These are phyloP conservation scores for Leccinum arenicola DNA, from an alignment of 768 basidiomycete species.

Conservation along the genomic window DNA sequence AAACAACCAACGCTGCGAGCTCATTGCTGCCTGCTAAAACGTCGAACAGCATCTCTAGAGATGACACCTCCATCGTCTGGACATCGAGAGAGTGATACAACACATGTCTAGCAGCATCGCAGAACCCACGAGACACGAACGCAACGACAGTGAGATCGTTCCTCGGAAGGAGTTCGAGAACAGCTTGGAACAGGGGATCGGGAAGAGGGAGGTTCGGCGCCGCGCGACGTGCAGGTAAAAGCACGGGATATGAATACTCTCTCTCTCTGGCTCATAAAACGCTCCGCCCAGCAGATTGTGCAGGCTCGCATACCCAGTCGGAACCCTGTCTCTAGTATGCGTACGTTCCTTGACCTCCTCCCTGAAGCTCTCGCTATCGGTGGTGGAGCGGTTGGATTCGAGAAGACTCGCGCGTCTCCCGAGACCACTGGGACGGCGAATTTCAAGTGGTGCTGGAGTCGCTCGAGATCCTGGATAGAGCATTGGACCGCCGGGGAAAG, in stretches of 20 bases:
- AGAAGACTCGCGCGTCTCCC: conserved; percentile 30
- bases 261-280: conserved; percentile 1
- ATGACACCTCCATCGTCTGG: conserved; percentile 9
- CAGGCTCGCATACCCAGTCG: conserved; percentile 14
- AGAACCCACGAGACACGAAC: conserved; percentile 23
- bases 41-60: conserved; percentile 16
- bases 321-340: background rate
- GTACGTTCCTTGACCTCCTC: background rate
- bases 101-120: conserved; percentile 18
- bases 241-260: background rate
- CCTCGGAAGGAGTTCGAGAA: conserved; percentile 23
- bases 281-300: conserved; percentile 19
- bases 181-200: conserved; percentile 14
- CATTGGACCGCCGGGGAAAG: background rate
- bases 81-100: conserved; percentile 25
- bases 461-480: conserved; percentile 24
- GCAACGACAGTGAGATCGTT: conserved; percentile 21
- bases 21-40: conserved; percentile 18
- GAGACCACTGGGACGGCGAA: conserved; percentile 31
- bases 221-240: background rate
- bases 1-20: conserved; percentile 25
- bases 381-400: conserved; percentile 14
- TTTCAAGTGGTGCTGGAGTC: conserved; percentile 24
- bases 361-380: conserved; percentile 7
- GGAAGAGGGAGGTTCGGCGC: conserved; percentile 12